Percentiles rank a stretch among this genome's conserved stretches.
These are phyloP conservation scores for Tuber calosporum DNA, from an alignment of 495 filamentous ascomycete species.

Conservation along the genomic window DNA sequence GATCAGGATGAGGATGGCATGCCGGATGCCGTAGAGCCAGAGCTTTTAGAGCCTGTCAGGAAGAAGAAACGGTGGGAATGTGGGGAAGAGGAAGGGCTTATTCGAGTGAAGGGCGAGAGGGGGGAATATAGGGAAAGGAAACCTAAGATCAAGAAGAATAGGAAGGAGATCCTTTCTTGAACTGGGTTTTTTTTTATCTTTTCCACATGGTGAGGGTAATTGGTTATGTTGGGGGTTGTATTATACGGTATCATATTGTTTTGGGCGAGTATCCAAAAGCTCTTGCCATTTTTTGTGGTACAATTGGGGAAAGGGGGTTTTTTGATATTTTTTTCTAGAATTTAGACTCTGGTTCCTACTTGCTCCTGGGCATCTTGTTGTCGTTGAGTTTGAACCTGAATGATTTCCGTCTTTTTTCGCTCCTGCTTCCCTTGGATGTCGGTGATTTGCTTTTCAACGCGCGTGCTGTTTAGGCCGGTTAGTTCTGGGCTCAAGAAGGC, in stretches of 20 bases:
- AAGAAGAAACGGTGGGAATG: constrained; percentile 4
- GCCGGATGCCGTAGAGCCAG: constrained; percentile 13
- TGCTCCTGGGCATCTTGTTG: constrained; percentile 11
- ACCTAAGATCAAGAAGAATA: constrained; percentile 22
- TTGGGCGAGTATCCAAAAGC: background rate
- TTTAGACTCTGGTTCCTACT: background rate
- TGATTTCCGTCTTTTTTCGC: constrained; percentile 60
- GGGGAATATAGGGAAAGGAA: constrained; percentile 26
- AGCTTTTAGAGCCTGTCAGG: constrained; percentile 9
- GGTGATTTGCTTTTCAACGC: constrained; percentile 73
- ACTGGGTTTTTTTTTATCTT: background rate
- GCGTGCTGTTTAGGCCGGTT: constrained; percentile 51
- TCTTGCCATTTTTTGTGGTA: constrained; percentile 8
- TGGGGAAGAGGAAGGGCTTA: constrained; percentile 9
- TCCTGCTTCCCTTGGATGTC: constrained; percentile 75
- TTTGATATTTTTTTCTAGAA: background rate
- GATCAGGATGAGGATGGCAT: constrained; percentile 19
- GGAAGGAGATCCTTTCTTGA: constrained; percentile 4
- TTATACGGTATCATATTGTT: background rate
- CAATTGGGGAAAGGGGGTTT: constrained; percentile 8
- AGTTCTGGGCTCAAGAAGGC: constrained; percentile 10
- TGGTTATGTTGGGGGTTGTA: background rate
- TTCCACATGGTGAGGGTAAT: background rate
- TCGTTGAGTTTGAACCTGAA: constrained; percentile 31
- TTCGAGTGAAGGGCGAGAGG: constrained; percentile 11